phyloP scores from a whole-genome alignment of 176 grass and related monocot genomes.

The Oryza glumipatula region DNA sequence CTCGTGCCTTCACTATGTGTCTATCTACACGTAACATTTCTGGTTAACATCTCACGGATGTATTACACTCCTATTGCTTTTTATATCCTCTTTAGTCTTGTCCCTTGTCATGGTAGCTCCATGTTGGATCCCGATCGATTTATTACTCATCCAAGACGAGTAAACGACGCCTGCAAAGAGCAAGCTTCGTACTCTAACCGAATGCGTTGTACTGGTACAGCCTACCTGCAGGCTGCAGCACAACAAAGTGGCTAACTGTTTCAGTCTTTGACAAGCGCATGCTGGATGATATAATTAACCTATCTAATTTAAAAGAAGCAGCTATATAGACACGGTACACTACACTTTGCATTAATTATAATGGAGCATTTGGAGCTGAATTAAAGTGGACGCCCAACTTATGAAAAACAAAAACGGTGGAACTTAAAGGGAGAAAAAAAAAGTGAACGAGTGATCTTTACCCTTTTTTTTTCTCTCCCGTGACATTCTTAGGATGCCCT shows the following conservation, averaged over 20 bases:
- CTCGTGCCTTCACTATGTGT: conserved; percentile 16
- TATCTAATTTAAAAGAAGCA: background rate
- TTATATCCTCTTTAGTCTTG: background rate
- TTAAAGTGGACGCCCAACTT: background rate
- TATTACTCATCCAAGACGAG: conserved; percentile 4
- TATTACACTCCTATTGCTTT: background rate
- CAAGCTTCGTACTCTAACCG: background rate
- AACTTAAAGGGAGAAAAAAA: background rate
- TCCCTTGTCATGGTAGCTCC: background rate
- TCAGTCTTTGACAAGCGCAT: background rate
- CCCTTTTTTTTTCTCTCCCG: background rate
- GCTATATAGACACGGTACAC: background rate
- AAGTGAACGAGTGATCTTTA: background rate
- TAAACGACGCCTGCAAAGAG: conserved; percentile 4
- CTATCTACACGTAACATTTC: conserved; percentile 9
- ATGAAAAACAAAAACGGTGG: background rate
- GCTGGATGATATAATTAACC: background rate
- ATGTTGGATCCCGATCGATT: background rate
- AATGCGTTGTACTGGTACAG: background rate
- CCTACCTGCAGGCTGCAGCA: background rate
- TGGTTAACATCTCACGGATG: background rate
- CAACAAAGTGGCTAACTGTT: background rate
- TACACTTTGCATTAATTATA: conserved; percentile 18
- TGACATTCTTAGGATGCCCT: background rate
- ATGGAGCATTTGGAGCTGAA: conserved; percentile 12